These are phyloP conservation scores for Ceratocystiopsis brevicomis DNA, from an alignment of 2,329 filamentous ascomycete species.

Conservation along the genomic window DNA sequence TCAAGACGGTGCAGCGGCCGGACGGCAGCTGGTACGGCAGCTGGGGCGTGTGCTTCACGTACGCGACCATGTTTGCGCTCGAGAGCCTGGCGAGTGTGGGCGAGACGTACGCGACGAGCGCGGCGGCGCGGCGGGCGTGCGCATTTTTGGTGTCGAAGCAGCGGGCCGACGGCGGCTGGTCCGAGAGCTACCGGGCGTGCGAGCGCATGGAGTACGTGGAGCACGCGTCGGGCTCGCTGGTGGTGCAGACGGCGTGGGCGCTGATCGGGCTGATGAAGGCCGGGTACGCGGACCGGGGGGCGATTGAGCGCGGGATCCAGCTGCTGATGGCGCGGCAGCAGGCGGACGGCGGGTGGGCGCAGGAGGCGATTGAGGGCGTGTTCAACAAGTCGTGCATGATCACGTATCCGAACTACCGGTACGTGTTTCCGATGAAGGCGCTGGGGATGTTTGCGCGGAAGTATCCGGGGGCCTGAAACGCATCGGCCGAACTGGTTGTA, in stretches of 20 bases:
- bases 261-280: slow-evolving; percentile 67
- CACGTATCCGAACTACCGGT: slow-evolving; percentile 97
- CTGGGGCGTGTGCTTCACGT: slow-evolving; percentile 97
- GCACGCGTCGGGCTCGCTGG: slow-evolving; percentile 58
- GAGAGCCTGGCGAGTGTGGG: slow-evolving; percentile 69
- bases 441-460: slow-evolving; percentile 68
- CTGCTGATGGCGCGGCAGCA: slow-evolving; percentile 76
- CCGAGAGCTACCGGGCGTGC: slow-evolving; percentile 80
- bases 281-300: slow-evolving; percentile 54
- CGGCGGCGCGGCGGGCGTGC: slow-evolving; percentile 54
- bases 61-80: slow-evolving; percentile 88
- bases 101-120: slow-evolving; percentile 60
- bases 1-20: slow-evolving; percentile 54
- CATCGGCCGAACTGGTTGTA: too few species aligned
- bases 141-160: slow-evolving; percentile 75
- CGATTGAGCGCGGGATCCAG: slow-evolving; percentile 53
- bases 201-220: slow-evolving; percentile 59
- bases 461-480: slow-evolving; percentile 46
- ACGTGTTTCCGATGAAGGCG: slow-evolving; percentile 85
- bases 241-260: slow-evolving; percentile 91
- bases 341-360: slow-evolving; percentile 78
- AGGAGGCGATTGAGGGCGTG: slow-evolving; percentile 91
- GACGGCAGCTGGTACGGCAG: slow-evolving; percentile 96
- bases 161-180: slow-evolving; percentile 83
- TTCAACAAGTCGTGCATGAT: slow-evolving; percentile 99